Evolutionary conservation across 2,329 filamentous ascomycete species (phyloP), one percentile per base, ranked within the genome.

Genomic region (Neodidymelliopsis sp.): DNA sequence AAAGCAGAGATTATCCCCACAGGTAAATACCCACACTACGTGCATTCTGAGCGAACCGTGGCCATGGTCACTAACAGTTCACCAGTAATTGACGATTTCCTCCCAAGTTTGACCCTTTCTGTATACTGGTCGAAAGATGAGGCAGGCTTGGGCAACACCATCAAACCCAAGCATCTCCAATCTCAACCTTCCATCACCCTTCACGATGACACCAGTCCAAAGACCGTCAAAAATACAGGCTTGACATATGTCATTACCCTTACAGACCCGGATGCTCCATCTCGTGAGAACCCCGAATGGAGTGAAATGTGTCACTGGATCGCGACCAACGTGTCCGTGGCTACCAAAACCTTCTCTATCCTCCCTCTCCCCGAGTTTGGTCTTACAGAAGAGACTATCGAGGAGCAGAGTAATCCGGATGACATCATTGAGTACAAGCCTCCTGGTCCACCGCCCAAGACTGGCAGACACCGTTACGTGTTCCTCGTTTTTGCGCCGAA

Each of bases 211-310:
- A 57, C 59, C 10, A 66, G 57, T 19, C 49, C 59, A 6, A 56
- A 42, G 13, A 37, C 31, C 10, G 46, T 49, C 31, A 43, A 55
- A 23, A 53, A 56, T 23, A 47, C 62, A 8, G 62, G 66, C 40
- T 65, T 73, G 33, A 74, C 73, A 28, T 79, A 82, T 49, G 77
- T 77, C 4, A 53, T 84, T 39, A 74, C 77, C 9, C 70, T 84
- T 4, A 84, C 81, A 1, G 82, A 85, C 59, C 82, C 82, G 0
- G 82, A 85, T 65, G 82, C 82, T n/a, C 81, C 79, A 2, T 79
- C 76, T 7, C 76, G 77, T 31, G 68, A 78, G 1, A 65, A 84
- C 51, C 81, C 81, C 1, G 73, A 80, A 44, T 83, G 80, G 80
- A 75, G 74, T 15, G 79, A 85, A 53, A 79, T 84, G 69, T 84